Evolutionary conservation across 768 basidiomycete genomes (phyloP).

Genomic region (Phanerochaete carnosa): DNA sequence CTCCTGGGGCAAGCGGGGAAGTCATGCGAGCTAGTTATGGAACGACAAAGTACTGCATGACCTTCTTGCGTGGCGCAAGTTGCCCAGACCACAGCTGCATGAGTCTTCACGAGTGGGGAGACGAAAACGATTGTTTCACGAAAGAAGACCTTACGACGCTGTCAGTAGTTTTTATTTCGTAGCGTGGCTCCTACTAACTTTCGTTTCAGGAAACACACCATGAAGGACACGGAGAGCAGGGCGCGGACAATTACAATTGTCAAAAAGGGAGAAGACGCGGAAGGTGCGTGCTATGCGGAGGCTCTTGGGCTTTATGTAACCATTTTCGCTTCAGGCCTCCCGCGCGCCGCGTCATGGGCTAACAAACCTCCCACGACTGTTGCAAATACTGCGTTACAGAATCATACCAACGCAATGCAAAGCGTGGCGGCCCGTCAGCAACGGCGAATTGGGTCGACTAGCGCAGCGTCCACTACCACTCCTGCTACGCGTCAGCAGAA

Average conservation of each 20-base stretch:
- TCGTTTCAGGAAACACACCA: conserved; percentile 75
- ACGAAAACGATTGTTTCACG: conserved; percentile 96
- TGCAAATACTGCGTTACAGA: conserved; percentile 25
- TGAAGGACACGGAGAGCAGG: conserved; percentile 82
- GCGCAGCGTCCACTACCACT: not conserved
- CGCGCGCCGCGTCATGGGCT: conserved; percentile 51
- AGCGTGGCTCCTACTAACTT: conserved; percentile 1
- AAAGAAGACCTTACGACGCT: conserved; percentile 93
- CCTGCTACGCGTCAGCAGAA: conserved; percentile 43
- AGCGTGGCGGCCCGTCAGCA: conserved; percentile 14
- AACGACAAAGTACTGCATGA: conserved; percentile 97
- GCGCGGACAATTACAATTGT: conserved; percentile 42
- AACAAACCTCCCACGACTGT: conserved; percentile 24
- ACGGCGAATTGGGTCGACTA: conserved; percentile 21
- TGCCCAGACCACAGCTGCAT: conserved; percentile 91
- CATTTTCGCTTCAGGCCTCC: conserved; percentile 44
- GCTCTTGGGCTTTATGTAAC: not conserved
- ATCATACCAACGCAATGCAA: conserved; percentile 21
- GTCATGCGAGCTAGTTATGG: conserved; percentile 93
- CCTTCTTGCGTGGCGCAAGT: conserved; percentile 79
- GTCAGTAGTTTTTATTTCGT: conserved; percentile 41
- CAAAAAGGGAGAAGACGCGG: conserved; percentile 61
- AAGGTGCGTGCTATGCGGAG: conserved; percentile 28
- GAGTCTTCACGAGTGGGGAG: conserved; percentile 97
- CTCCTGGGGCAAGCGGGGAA: conserved; percentile 86